Percentiles rank a stretch among this genome's conserved stretches.
These are phyloP conservation scores for Corylus americana DNA, from an alignment of 306 rosid genomes.

Conservation along the genomic window DNA sequence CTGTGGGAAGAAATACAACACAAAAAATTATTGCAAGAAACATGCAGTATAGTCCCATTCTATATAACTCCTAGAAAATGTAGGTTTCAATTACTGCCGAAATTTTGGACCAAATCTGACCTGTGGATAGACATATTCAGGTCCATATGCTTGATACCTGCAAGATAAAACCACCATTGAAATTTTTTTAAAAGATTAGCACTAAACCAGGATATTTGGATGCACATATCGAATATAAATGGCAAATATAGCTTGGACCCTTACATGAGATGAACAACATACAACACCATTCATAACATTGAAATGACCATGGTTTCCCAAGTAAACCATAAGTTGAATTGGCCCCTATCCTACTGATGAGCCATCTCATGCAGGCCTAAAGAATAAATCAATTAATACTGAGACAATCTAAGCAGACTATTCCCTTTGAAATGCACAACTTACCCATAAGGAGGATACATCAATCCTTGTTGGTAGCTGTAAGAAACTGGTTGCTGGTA, in stretches of 20 bases:
- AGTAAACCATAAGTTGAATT: slow-evolving; percentile 6
- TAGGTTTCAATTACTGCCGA: not conserved
- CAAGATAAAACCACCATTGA: slow-evolving; percentile 47
- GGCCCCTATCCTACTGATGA: slow-evolving; percentile 17
- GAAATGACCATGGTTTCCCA: slow-evolving; percentile 25
- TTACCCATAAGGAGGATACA: slow-evolving; percentile 90
- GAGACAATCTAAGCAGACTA: not conserved
- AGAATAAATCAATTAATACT: slow-evolving; percentile 21
- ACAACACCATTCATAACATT: slow-evolving; percentile 16
- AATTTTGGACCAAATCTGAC: slow-evolving; percentile 30
- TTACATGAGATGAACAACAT: slow-evolving; percentile 20
- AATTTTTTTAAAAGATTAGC: slow-evolving; percentile 39
- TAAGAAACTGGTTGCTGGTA: slow-evolving; percentile 86
- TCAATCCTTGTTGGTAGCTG: slow-evolving; percentile 73
- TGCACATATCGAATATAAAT: slow-evolving; percentile 21
- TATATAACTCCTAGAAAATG: slow-evolving; percentile 16
- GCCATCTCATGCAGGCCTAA: slow-evolving; percentile 15
- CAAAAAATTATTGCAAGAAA: slow-evolving; percentile 17
- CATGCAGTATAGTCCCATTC: slow-evolving; percentile 7
- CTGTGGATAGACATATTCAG: slow-evolving; percentile 81
- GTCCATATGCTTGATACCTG: slow-evolving; percentile 90
- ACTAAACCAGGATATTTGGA: slow-evolving; percentile 38
- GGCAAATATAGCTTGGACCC: slow-evolving; percentile 36
- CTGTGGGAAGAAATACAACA: slow-evolving; percentile 36
- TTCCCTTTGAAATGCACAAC: slow-evolving; percentile 26